Evolutionary conservation across 805 yeast species (phyloP).

Genomic region (Lipomyces mesembrius): DNA sequence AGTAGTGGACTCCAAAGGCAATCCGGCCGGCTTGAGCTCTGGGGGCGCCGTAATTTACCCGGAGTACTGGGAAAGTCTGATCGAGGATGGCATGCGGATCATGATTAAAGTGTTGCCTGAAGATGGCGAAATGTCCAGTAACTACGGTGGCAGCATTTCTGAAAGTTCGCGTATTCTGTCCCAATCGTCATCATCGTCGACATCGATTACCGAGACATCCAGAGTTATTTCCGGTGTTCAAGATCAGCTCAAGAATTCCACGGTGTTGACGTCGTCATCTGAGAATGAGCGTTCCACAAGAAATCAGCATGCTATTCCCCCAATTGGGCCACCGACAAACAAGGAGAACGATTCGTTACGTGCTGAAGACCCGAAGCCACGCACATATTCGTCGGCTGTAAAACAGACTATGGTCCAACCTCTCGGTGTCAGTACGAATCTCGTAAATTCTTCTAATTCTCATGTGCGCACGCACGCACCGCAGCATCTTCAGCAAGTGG

Average conservation of each 20-base stretch:
- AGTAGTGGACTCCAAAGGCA: constrained; percentile 29
- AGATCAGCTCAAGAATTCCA: constrained; percentile 5
- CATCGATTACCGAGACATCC: background rate
- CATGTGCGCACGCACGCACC: background rate
- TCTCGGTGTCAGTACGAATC: constrained; percentile 20
- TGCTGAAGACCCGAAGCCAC: constrained; percentile 13
- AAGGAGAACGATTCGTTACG: constrained; percentile 9
- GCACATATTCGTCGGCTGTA: constrained; percentile 31
- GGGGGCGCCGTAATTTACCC: constrained; percentile 36
- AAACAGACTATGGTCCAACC: constrained; percentile 21
- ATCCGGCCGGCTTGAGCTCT: constrained; percentile 26
- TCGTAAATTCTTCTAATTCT: background rate
- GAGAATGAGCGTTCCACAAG: background rate
- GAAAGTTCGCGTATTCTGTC: constrained; percentile 1
- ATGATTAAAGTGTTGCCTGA: constrained; percentile 26
- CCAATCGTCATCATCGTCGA: constrained; percentile 4
- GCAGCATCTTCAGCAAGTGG: constrained; percentile 14
- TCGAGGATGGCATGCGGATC: constrained; percentile 36
- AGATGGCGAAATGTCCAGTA: constrained; percentile 3
- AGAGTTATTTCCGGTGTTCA: background rate
- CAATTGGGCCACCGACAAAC: constrained; percentile 15
- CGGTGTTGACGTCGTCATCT: background rate
- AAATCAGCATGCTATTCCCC: constrained; percentile 3
- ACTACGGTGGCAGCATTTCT: constrained; percentile 2
- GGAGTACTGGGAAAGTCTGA: constrained; percentile 36